Base-by-base conservation (phyloP, 2,329 filamentous ascomycete genomes). In the Calonectria multiphialidica region DNA sequence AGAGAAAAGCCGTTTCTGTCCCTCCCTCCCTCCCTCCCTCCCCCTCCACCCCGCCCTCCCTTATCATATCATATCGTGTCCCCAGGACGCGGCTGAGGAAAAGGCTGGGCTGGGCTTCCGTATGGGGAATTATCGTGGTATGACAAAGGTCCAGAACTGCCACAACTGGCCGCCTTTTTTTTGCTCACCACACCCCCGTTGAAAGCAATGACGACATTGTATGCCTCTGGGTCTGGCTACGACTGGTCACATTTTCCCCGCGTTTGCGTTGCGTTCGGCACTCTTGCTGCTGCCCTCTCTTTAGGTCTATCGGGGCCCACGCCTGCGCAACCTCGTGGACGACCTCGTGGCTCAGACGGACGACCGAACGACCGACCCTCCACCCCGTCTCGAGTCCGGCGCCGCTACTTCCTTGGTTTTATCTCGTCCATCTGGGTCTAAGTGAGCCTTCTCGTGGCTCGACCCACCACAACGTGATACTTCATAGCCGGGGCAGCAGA, bases 311-410 rank as follows among this genome's bases (percentile, higher is more conserved):
- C 23, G 35, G 35, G 57, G 33, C 30, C 57, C 21, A 37, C 49
- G 33, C 30, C 57, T 18, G 47, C 49, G 71, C 72, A 70, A 53
- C 68, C 73, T 69, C 37, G 69, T 45, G 59, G 16, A 62, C 50
- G 66, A 64, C 50, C 76, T 47, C 75, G 76, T 78, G 76, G 72
- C 75, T 75, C 66, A 74, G 75, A 71, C 76, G 50, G 73, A 61
- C 75, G 74, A 70, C 75, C 72, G 66, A 63, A 61, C 75, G 74
- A 70, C 75, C 72, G 66, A 63, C 72, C 74, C 57, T 64, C 66
- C 37, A 30, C 50, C 42, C 66, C 50, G 49, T 68, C 63, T 45
- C 44, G 42, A 49, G 44, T 40, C 63, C 66, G 66, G 44, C 30
- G 30, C 57, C 57, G 57, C 68, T 64, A 23, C 18, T 37, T 40